Conservation (phyloP, 2,329 filamentous ascomycete genomes). For the Pseudogymnoascus sp. region DNA sequence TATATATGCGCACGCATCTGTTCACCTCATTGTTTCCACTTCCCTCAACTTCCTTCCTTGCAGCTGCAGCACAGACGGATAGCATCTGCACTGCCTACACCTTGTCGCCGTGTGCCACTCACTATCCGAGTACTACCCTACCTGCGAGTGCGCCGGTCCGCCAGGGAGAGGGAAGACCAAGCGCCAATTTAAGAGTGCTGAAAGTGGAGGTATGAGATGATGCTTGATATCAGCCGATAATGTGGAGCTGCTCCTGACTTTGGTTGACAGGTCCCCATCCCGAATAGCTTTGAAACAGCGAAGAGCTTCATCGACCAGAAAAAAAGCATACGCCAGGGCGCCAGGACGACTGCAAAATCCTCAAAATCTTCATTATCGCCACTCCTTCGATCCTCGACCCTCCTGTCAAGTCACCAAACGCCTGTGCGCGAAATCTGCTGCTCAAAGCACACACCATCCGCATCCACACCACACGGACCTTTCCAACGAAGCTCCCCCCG, state of each 20-base stretch:
- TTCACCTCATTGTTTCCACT: background rate
- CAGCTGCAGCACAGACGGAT: background rate
- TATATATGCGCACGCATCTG: background rate
- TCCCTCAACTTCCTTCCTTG: background rate
- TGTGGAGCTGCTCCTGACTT: slow-evolving; percentile 2
- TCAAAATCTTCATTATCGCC: background rate
- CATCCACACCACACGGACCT: slow-evolving; percentile 8
- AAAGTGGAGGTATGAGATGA: slow-evolving; percentile 5
- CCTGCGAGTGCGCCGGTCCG: background rate
- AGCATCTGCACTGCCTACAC: background rate
- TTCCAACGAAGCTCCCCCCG: slow-evolving; percentile 6
- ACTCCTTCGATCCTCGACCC: background rate
- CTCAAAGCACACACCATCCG: background rate
- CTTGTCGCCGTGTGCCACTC: background rate
- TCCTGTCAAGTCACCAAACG: background rate
- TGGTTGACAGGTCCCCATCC: background rate
- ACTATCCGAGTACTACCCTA: background rate
- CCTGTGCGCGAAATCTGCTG: background rate
- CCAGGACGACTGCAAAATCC: background rate
- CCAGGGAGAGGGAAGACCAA: background rate
- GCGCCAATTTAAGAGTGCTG: slow-evolving; percentile 5
- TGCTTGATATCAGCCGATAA: slow-evolving; percentile 2
- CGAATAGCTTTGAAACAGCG: background rate
- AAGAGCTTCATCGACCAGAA: background rate
- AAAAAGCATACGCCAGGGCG: background rate